Percentiles rank a stretch among this genome's conserved stretches.
These are phyloP conservation scores for Kodamaea nitidulidarum DNA, from an alignment of 805 yeast species.

Conservation along the genomic window DNA sequence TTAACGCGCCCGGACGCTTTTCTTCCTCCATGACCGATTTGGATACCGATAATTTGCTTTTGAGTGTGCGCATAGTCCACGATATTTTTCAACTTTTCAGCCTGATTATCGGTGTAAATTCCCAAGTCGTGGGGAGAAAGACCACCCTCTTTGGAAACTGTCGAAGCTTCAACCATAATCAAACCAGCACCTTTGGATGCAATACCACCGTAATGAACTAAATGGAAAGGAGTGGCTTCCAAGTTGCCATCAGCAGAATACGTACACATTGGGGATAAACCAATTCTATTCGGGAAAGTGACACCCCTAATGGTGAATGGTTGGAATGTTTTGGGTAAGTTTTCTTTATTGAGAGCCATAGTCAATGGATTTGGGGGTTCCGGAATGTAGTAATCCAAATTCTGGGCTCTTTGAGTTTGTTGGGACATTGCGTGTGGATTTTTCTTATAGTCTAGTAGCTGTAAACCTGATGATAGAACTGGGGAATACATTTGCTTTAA, in stretches of 20 bases:
- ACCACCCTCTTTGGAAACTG: constrained; percentile 40
- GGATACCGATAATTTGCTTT: constrained; percentile 46
- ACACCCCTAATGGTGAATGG: constrained; percentile 41
- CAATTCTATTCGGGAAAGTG: constrained; percentile 46
- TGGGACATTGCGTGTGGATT: too few relatives aligned
- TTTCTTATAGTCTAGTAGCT: too few relatives aligned
- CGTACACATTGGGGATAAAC: constrained; percentile 56
- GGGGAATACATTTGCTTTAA: too few relatives aligned
- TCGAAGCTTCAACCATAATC: constrained; percentile 43
- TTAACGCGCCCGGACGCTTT: constrained; percentile 33
- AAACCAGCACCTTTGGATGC: constrained; percentile 49
- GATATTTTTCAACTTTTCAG: constrained; percentile 32
- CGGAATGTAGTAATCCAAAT: constrained; percentile 9
- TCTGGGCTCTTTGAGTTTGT: not conserved
- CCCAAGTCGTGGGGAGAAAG: constrained; percentile 46
- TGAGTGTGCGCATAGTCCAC: constrained; percentile 47
- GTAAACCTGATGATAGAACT: too few relatives aligned
- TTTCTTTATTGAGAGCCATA: not conserved
- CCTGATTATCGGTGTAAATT: constrained; percentile 48
- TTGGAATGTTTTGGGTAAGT: constrained; percentile 36
- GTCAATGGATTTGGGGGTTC: constrained; percentile 5
- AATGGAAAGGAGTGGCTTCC: constrained; percentile 43
- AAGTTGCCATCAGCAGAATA: constrained; percentile 42
- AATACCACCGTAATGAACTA: constrained; percentile 46
- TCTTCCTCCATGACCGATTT: constrained; percentile 55